Percentiles rank a stretch among this genome's conserved stretches.
Evolutionary conservation across 1,284 basidiomycete genomes (phyloP).

Genomic region (Wolfiporia cocos): DNA sequence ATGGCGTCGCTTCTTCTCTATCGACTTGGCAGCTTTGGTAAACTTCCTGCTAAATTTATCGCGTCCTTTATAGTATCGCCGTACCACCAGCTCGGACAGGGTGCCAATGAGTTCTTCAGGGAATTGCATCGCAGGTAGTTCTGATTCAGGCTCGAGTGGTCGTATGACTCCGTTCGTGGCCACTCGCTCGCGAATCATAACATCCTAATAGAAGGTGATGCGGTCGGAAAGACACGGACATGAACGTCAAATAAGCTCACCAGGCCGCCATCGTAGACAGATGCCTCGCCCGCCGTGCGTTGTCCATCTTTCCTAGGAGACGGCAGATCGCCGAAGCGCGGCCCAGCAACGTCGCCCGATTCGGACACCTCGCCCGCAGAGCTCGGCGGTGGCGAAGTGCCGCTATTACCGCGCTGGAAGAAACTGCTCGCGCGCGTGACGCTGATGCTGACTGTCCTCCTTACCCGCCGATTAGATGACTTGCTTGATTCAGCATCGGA

Average conservation of each 20-base stretch:
- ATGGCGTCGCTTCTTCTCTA: slow-evolving; percentile 55
- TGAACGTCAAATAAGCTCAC: slow-evolving; percentile 31
- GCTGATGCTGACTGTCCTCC: slow-evolving; percentile 17
- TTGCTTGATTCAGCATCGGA: background rate
- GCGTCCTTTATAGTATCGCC: slow-evolving; percentile 58
- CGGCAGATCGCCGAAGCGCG: slow-evolving; percentile 32
- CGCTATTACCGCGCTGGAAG: slow-evolving; percentile 8
- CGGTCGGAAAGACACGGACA: background rate
- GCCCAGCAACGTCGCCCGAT: slow-evolving; percentile 41
- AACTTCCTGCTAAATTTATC: slow-evolving; percentile 60
- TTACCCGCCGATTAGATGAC: slow-evolving; percentile 5
- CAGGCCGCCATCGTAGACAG: slow-evolving; percentile 46
- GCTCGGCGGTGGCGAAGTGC: background rate
- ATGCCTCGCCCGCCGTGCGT: slow-evolving; percentile 59
- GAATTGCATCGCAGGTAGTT: slow-evolving; percentile 46
- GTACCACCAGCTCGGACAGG: slow-evolving; percentile 56
- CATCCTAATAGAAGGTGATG: slow-evolving; percentile 18
- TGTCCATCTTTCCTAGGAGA: slow-evolving; percentile 20
- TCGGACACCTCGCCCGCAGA: slow-evolving; percentile 3
- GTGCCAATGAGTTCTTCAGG: slow-evolving; percentile 59
- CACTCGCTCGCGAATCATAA: slow-evolving; percentile 74
- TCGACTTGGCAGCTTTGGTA: slow-evolving; percentile 39
- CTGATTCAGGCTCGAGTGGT: slow-evolving; percentile 47
- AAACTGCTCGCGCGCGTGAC: slow-evolving; percentile 15
- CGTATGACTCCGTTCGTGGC: slow-evolving; percentile 51